A percentile compares a stretch with the other conserved stretches of the same genome.
phyloP scores from a whole-genome alignment of 2,329 filamentous ascomycete genomes.

The Scolecobasidium constrictum region DNA sequence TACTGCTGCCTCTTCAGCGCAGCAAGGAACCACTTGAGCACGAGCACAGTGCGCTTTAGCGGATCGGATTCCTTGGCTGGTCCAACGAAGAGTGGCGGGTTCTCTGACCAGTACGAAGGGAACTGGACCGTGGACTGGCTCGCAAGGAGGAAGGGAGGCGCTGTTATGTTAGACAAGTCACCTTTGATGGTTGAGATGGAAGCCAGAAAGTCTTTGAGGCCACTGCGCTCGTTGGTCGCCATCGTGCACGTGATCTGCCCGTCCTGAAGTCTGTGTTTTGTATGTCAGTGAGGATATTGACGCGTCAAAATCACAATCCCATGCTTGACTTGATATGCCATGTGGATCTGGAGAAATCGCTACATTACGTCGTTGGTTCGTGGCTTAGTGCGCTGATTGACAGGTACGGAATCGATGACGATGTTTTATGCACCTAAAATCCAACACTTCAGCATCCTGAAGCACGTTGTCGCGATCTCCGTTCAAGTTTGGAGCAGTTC shows the following conservation, averaged over 20 bases:
- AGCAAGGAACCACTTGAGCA: constrained; percentile 39
- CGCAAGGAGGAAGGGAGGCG: constrained; percentile 34
- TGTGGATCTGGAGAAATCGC: too few species aligned
- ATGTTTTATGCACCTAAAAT: too few species aligned
- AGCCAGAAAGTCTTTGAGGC: constrained; percentile 5
- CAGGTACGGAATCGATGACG: too few species aligned
- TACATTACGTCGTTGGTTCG: too few species aligned
- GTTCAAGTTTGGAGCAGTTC: too few species aligned
- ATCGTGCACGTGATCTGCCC: not conserved
- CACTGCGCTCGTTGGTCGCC: not conserved
- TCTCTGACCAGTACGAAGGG: constrained; percentile 35
- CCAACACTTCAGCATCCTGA: too few species aligned
- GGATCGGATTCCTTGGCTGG: constrained; percentile 30
- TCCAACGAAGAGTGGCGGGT: constrained; percentile 33
- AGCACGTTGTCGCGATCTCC: too few species aligned
- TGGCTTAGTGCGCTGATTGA: too few species aligned
- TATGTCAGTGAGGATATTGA: too few species aligned
- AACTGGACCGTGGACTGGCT: constrained; percentile 35
- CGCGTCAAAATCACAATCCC: too few species aligned
- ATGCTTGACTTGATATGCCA: too few species aligned
- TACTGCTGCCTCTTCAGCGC: constrained; percentile 38
- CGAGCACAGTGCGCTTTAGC: constrained; percentile 30
- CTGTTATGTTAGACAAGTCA: constrained; percentile 35
- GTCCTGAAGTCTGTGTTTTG: too few species aligned
- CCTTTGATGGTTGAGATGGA: constrained; percentile 35